phyloP scores from a whole-genome alignment of 305 asterid species.

The Fraxinus velutina region DNA sequence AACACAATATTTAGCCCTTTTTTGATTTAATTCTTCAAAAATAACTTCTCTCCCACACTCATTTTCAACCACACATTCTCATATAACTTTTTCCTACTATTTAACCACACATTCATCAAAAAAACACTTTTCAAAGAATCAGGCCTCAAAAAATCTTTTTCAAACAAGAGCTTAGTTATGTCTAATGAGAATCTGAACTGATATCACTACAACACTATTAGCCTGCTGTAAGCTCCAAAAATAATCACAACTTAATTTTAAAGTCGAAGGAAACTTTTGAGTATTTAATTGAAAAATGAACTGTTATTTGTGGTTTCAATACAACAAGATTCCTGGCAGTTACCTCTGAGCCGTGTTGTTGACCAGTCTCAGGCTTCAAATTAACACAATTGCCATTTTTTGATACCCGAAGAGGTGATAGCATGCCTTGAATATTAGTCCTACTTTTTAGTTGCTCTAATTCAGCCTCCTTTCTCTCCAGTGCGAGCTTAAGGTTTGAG shows the following conservation, averaged over 20 bases:
- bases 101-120: not conserved
- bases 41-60: not conserved
- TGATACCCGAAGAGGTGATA: conserved; percentile 68
- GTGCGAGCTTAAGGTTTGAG: conserved; percentile 64
- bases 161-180: not conserved
- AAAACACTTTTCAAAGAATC: not conserved
- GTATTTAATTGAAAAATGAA: conserved; percentile 7
- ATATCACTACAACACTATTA: not conserved
- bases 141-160: not conserved
- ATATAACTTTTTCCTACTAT: not conserved
- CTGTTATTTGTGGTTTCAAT: not conserved
- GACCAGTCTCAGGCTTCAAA: conserved; percentile 52
- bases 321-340: conserved; percentile 1
- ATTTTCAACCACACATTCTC: not conserved
- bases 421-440: conserved; percentile 41
- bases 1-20: not conserved
- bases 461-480: conserved; percentile 87
- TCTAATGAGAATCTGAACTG: not conserved
- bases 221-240: conserved; percentile 11
- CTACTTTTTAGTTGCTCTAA: conserved; percentile 64
- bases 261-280: not conserved
- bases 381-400: conserved; percentile 38
- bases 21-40: not conserved
- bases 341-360: conserved; percentile 62
- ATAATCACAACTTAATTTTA: conserved; percentile 2